These are phyloP conservation scores for Candida patagonica DNA, from an alignment of 805 yeast genomes.

Conservation along the genomic window DNA sequence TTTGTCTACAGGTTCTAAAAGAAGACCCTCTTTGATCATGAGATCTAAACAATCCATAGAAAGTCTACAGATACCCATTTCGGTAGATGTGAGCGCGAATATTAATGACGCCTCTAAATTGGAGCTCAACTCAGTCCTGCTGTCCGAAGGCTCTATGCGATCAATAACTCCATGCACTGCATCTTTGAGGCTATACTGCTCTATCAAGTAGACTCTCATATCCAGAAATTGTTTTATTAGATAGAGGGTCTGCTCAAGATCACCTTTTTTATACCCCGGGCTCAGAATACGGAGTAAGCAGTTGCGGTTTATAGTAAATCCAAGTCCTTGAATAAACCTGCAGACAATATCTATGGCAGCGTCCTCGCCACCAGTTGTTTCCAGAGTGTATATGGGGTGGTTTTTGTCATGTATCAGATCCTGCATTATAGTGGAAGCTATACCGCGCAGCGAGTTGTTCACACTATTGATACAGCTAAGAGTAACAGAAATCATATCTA, in stretches of 20 bases:
- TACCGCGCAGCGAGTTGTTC: conserved; percentile 7
- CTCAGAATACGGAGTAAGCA: conserved; percentile 34
- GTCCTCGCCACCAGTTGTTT: conserved; percentile 1
- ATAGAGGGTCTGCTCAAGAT: conserved; percentile 7
- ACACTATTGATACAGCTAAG: conserved; percentile 12
- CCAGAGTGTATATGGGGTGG: neutral
- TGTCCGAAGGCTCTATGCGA: conserved; percentile 26
- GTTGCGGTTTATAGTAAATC: conserved; percentile 29
- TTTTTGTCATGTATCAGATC: conserved; percentile 8
- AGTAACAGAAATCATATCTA: neutral
- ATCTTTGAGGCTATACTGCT: conserved; percentile 21
- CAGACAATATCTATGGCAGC: conserved; percentile 10
- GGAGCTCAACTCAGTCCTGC: conserved; percentile 24
- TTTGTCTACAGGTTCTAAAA: conserved; percentile 16
- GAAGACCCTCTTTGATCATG: conserved; percentile 22
- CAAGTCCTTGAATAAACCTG: conserved; percentile 12
- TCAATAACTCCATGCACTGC: conserved; percentile 18
- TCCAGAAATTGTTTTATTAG: conserved; percentile 30
- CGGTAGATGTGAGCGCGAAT: conserved; percentile 43
- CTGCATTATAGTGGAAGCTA: conserved; percentile 10
- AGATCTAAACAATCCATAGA: conserved; percentile 35
- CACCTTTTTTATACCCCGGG: conserved; percentile 26
- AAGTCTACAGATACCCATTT: conserved; percentile 39
- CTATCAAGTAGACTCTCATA: conserved; percentile 27
- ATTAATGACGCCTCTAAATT: conserved; percentile 44